Base-by-base conservation (phyloP, 768 basidiomycete genomes). In the Terana coerulea region DNA sequence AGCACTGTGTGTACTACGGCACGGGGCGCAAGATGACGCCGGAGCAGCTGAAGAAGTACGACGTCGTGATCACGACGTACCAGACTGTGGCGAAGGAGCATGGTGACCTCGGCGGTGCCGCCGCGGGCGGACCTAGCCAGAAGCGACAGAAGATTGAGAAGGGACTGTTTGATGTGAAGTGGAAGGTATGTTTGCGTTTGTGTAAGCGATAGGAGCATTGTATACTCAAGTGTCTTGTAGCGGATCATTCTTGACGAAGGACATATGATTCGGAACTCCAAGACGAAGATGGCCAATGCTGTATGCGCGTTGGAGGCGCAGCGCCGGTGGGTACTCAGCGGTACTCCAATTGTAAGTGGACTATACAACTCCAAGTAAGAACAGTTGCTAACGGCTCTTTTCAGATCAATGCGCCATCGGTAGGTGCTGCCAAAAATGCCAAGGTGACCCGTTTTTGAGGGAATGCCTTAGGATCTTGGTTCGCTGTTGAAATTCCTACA, bases 211-310 rank as follows among this genome's bases (percentile, higher is more conserved):
- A 29, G n/a, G n/a, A n/a, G n/a, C n/a, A n/a, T 26, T 43, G 22
- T 44, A 19, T 29, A 30, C 36, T 12, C 7, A 25, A 6, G 22
- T 26, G 5, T 11, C 46, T 24, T 21, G 14, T 51, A 88, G 84
- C 75, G 94, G 51, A 65, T 95, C 35, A 80, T 95, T 19, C 72
- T 95, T 4, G 94, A 97, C 57, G 94, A 97, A 69, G 94, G 91
- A 0, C 94, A 97, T 62, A 83, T 64, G 22, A 86, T 97, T 55
- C 82, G 91, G 46, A 97, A 95, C 64, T 80, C 88, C 2, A 86
- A 77, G 65, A 91, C 93, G 0, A 91, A 93, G 71, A 90, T 88
- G 79, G 77, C 89, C 8, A 73, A 76, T 58, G 84, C 88, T 0
- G 81, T 84, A 1, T 82, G 74, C 51, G 79, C 66, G 15, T 70